Evolutionary conservation across 176 grass and related monocot species (phyloP), one percentile per base, ranked within the genome.

Genomic region (Pharus latifolius): DNA sequence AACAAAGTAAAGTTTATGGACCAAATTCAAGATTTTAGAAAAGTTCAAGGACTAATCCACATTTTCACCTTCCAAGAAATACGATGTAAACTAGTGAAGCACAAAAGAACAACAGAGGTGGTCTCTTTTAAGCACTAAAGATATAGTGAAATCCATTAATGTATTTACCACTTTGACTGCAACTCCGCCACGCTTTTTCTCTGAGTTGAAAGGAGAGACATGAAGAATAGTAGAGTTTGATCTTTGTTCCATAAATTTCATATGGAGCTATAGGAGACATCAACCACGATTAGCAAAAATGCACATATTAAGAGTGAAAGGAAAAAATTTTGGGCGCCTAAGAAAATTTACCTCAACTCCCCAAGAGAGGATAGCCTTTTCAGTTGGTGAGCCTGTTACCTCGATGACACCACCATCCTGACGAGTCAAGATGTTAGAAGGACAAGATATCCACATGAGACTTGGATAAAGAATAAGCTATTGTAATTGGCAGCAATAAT

Each of bases 281-380:
- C 81, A 68, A 15, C 41, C 58, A 76, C 46, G 26, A 81, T 67
- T 51, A 84, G 69, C 53, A 77, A 90, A 82, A 78, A 46, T 52
- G 26, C 28, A 69, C 13, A 44, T 62, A 76, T 49, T 4, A 57
- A 49, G 50, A 65, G 30, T 13, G 0, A 13, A 57, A 69, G 11
- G 16, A 29, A 48, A 47, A 40, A 3, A 80, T 54, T 31, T 32
- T 28, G 47, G 51, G 73, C 4, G 26, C 27, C 26, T 29, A 73
- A 8, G 44, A 81, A 65, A 44, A 37, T 71, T 41, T 86, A 90
- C 95, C 87, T 88, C 72, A 77, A 90, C 27, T 34, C 90, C 95
- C 90, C 87, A 98, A 29, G 57, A 76, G 70, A 98, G 90, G 58
- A 98, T 98, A 24, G 90, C 95, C 56, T 98, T 93, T 65, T 98